Evolutionary conservation across 352 stramenopile species (phyloP), one percentile per base, ranked within the genome.

Genomic region (Hyaloperonospora brassicae): DNA sequence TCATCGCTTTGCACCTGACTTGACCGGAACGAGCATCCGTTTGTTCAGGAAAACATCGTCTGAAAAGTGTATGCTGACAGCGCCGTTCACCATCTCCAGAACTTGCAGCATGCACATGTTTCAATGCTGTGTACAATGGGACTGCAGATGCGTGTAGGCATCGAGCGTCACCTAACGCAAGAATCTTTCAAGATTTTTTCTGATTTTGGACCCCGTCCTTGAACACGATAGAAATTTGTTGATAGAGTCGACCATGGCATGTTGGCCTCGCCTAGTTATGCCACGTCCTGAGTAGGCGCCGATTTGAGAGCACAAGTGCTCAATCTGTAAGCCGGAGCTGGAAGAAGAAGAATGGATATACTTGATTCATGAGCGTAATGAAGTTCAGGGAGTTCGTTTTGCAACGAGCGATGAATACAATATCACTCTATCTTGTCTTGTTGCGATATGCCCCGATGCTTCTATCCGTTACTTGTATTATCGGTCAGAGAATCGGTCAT

Each of bases 1-100:
- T 3, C 17, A 84, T 22, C 27, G 84, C 70, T 34, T 40, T 5
- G 27, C 57, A 51, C 6, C 53, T 46, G 3, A 21, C 52, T 17
- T 11, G 35, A 51, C 35, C 41, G 2, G 30, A 49, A 41, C 44
- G 5, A 23, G 53, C 23, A 1, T 52, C 25, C 14, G 22, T 54
- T 31, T 52, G 41, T 41, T 86, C 72, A 82, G 0, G 75, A 68
- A 57, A 86, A 86, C 72, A 86, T 81, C 50, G 74, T 66, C 50
- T 77, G 63, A 76, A 83, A 23, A 83, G 56, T 24, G 61, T 45
- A 10, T 67, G 57, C 2, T 65, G 62, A 50, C 55, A 70, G 12
- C 53, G 41, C 35, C 34, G 50, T 41, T 66, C 27, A 34, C 27
- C 27, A 34, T 34, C 27, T 34, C 27, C 27, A 34, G 4, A 8